Conservation (phyloP, 805 yeast species). For the Saccharomycopsis sp. region DNA sequence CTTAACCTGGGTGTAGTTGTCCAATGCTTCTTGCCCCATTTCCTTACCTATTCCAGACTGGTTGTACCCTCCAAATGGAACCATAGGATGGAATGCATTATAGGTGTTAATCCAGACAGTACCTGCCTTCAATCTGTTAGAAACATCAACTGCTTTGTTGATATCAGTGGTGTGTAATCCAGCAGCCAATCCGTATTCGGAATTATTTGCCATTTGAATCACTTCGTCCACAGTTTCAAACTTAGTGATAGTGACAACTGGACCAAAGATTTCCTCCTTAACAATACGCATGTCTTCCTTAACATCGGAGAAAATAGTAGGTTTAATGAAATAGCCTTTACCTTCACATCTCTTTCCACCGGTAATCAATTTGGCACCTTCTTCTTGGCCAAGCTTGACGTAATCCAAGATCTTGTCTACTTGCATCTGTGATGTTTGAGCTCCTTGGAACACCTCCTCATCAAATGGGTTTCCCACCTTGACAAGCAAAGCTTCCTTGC, state of each 20-base stretch:
- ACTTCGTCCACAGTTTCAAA: slow-evolving; percentile 80
- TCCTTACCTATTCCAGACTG: slow-evolving; percentile 91
- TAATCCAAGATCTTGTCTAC: slow-evolving; percentile 69
- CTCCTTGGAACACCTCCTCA: slow-evolving; percentile 75
- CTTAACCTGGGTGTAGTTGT: slow-evolving; percentile 78
- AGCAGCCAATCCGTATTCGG: slow-evolving; percentile 84
- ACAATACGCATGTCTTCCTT: slow-evolving; percentile 60
- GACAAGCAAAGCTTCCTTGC: slow-evolving; percentile 42
- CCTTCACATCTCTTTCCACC: slow-evolving; percentile 61
- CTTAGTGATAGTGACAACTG: slow-evolving; percentile 78
- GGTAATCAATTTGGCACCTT: slow-evolving; percentile 71
- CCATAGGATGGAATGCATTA: slow-evolving; percentile 77
- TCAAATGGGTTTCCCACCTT: slow-evolving; percentile 83
- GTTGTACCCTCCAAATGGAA: slow-evolving; percentile 92
- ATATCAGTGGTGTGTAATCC: slow-evolving; percentile 78
- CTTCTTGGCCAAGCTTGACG: slow-evolving; percentile 68
- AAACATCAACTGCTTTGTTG: slow-evolving; percentile 66
- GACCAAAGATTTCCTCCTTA: slow-evolving; percentile 82
- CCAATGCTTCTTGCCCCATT: slow-evolving; percentile 82
- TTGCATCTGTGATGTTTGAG: slow-evolving; percentile 81
- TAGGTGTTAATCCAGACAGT: slow-evolving; percentile 88
- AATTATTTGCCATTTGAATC: slow-evolving; percentile 67
- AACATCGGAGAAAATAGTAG: slow-evolving; percentile 70
- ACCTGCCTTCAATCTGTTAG: slow-evolving; percentile 76
- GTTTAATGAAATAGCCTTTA: slow-evolving; percentile 63